Conservation (phyloP, 768 basidiomycete genomes). For the Daedaleopsis nitida region DNA sequence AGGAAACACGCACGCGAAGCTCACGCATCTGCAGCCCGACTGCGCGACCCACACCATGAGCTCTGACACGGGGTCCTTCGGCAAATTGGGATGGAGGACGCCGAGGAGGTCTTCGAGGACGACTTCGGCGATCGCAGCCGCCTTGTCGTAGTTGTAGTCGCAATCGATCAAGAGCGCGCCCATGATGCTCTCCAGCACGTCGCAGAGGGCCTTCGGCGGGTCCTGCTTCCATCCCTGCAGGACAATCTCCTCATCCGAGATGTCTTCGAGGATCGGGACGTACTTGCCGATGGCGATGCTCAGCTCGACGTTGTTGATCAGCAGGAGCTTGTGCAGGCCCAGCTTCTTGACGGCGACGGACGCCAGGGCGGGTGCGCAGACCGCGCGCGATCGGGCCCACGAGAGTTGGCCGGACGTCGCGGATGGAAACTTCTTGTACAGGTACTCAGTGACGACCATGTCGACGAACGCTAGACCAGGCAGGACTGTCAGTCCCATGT, state of each 20-base stretch:
- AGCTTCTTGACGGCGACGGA: constrained; percentile 67
- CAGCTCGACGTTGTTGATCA: constrained; percentile 70
- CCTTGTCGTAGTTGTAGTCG: constrained; percentile 71
- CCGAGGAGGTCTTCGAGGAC: constrained; percentile 70
- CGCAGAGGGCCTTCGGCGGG: constrained; percentile 84
- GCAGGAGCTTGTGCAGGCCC: constrained; percentile 65
- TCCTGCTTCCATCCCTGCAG: constrained; percentile 77
- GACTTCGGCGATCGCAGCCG: constrained; percentile 57
- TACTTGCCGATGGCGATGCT: constrained; percentile 63
- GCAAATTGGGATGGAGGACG: constrained; percentile 57
- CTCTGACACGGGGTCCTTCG: constrained; percentile 72
- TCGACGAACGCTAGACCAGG: constrained; percentile 69
- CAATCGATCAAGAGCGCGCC: constrained; percentile 85
- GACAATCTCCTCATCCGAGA: constrained; percentile 63
- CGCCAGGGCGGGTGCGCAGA: constrained; percentile 76
- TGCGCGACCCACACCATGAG: constrained; percentile 67
- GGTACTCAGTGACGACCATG: constrained; percentile 69
- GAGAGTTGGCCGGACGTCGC: constrained; percentile 81
- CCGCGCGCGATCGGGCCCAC: constrained; percentile 65
- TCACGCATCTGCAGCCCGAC: constrained; percentile 55
- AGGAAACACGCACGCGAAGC: constrained; percentile 43
- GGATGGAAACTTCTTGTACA: constrained; percentile 67
- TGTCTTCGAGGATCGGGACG: constrained; percentile 56
- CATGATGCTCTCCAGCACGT: constrained; percentile 82
- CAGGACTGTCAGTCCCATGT: constrained; percentile 13